phyloP scores from a whole-genome alignment of 768 basidiomycete genomes.

The Sutorius australiensis region DNA sequence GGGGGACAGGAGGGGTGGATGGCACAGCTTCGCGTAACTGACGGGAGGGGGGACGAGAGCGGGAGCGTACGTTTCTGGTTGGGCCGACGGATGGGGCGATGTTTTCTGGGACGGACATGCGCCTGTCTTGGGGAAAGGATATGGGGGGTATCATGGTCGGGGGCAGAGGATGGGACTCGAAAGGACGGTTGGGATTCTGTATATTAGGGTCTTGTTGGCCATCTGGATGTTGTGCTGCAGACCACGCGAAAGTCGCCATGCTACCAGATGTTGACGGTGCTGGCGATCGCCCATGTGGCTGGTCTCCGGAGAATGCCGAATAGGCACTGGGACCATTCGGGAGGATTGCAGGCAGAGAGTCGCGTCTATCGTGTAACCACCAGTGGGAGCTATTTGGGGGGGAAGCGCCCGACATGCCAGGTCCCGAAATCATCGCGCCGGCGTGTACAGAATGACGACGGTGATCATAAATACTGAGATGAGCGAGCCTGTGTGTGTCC shows the following conservation, averaged over 20 bases:
- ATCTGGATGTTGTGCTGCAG: slow-evolving; percentile 46
- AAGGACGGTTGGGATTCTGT: slow-evolving; percentile 40
- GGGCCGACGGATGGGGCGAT: slow-evolving; percentile 42
- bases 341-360: slow-evolving; percentile 68
- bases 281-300: slow-evolving; percentile 60
- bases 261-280: slow-evolving; percentile 54
- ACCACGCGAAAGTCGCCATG: slow-evolving; percentile 73
- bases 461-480: slow-evolving; percentile 67
- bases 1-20: slow-evolving; percentile 34
- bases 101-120: slow-evolving; percentile 73
- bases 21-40: slow-evolving; percentile 45
- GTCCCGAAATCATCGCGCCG: slow-evolving; percentile 36
- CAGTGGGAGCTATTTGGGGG: slow-evolving; percentile 37
- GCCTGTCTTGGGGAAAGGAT: slow-evolving; percentile 58
- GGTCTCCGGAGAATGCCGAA: slow-evolving; percentile 60
- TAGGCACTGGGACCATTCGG: slow-evolving; percentile 55
- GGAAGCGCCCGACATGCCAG: slow-evolving; percentile 25
- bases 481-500: slow-evolving; percentile 72
- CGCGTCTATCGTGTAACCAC: slow-evolving; percentile 67
- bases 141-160: slow-evolving; percentile 56
- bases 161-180: slow-evolving; percentile 46
- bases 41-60: slow-evolving; percentile 71
- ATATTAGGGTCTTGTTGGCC: slow-evolving; percentile 43
- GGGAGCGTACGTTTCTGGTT: slow-evolving; percentile 56
- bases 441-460: slow-evolving; percentile 75